Evolutionary conservation across 345 rosid species (phyloP).

Genomic region (Clausena lansium): DNA sequence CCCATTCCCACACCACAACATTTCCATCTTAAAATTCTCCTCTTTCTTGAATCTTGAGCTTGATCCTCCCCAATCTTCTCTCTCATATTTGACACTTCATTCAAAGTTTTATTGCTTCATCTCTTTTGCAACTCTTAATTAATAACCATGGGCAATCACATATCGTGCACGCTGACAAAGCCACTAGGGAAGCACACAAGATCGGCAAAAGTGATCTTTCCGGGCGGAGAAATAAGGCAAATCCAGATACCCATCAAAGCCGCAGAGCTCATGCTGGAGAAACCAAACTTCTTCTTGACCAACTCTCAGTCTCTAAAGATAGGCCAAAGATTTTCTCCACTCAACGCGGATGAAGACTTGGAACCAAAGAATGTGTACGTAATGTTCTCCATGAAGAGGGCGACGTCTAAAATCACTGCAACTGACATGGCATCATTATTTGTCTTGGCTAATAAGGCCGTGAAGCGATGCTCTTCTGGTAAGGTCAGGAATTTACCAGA

Average conservation of each 20-base stretch:
- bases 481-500: constrained; percentile 37
- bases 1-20: background rate
- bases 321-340: constrained; percentile 64
- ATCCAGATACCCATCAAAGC: constrained; percentile 58
- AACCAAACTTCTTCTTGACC: constrained; percentile 69
- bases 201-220: constrained; percentile 58
- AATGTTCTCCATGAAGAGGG: constrained; percentile 73
- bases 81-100: background rate
- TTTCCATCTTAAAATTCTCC: background rate
- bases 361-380: constrained; percentile 61
- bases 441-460: constrained; percentile 44
- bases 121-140: background rate
- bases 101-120: background rate
- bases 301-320: constrained; percentile 63
- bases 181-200: constrained; percentile 36
- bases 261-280: constrained; percentile 88
- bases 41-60: no score
- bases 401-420: constrained; percentile 52
- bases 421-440: constrained; percentile 66
- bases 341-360: constrained; percentile 77
- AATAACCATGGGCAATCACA: constrained; percentile 67
- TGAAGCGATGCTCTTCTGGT: constrained; percentile 39
- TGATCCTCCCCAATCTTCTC: no score
- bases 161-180: constrained; percentile 51
- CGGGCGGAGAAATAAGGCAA: constrained; percentile 60